Conservation (phyloP, 2,329 filamentous ascomycete genomes). For the Chaetomiaceae sp. region DNA sequence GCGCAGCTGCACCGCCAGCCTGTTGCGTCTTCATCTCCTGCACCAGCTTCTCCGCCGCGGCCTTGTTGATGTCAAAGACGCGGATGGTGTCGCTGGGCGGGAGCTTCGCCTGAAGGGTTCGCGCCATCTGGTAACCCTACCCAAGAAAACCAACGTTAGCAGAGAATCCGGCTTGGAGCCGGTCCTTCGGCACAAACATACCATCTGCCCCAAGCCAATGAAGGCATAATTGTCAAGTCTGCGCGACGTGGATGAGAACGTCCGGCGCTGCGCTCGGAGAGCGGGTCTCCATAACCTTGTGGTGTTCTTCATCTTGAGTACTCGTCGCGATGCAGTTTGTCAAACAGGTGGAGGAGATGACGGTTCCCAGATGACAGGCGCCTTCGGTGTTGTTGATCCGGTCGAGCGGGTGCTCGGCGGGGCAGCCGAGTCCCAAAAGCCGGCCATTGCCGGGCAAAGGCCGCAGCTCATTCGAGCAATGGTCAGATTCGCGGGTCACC, state of each 20-base stretch:
- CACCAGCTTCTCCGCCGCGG: conserved; percentile 44
- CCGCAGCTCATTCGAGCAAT: conserved; percentile 15
- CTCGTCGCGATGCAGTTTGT: not conserved
- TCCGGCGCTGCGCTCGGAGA: conserved; percentile 37
- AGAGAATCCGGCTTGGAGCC: not conserved
- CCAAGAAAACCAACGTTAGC: conserved; percentile 7
- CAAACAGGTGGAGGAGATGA: not conserved
- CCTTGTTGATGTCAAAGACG: conserved; percentile 54
- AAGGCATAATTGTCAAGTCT: conserved; percentile 54
- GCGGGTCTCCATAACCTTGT: conserved; percentile 26
- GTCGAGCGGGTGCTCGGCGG: conserved; percentile 15
- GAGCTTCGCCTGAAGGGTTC: conserved; percentile 56
- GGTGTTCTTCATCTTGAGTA: conserved; percentile 24
- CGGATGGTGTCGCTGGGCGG: conserved; percentile 46
- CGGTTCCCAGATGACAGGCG: not conserved
- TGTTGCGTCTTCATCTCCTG: conserved; percentile 43
- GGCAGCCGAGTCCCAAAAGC: conserved; percentile 29
- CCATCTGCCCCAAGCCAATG: conserved; percentile 59
- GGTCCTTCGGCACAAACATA: conserved; percentile 31
- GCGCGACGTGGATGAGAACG: conserved; percentile 47
- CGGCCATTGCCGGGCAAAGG: conserved; percentile 35
- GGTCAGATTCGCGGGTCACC: conserved; percentile 10
- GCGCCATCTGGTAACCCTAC: conserved; percentile 60
- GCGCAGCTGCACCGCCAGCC: conserved; percentile 43
- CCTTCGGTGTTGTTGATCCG: conserved; percentile 12